phyloP scores from a whole-genome alignment of 2,329 filamentous ascomycete species.

The Acrocalymma vagum region DNA sequence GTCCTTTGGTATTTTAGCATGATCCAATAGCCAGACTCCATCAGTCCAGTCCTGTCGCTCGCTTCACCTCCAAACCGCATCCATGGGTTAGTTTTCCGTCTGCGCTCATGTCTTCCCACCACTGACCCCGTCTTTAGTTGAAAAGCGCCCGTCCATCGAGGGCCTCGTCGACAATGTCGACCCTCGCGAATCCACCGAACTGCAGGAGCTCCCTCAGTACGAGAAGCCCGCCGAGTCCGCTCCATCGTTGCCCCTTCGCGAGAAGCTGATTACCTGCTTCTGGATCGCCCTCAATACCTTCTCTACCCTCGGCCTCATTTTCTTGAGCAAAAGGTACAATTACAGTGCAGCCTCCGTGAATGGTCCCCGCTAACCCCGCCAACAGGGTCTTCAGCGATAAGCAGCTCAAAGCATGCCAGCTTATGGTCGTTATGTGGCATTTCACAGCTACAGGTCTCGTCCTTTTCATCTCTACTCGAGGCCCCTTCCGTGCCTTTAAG shows the following conservation, averaged over 20 bases:
- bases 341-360: not conserved
- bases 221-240: constrained; percentile 37
- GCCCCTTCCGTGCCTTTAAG: constrained; percentile 55
- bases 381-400: constrained; percentile 54
- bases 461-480: constrained; percentile 52
- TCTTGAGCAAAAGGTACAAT: constrained; percentile 55
- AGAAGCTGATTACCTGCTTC: constrained; percentile 47
- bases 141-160: constrained; percentile 48
- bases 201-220: constrained; percentile 44
- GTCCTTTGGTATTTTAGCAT: constrained; percentile 30
- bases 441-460: constrained; percentile 55
- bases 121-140: constrained; percentile 39
- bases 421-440: constrained; percentile 59
- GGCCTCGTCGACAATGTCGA: constrained; percentile 49
- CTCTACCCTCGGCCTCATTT: constrained; percentile 54
- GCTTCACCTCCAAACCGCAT: constrained; percentile 24
- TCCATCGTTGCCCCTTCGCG: constrained; percentile 39
- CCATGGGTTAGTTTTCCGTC: constrained; percentile 35
- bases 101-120: not conserved
- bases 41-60: constrained; percentile 27
- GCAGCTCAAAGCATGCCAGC: constrained; percentile 55
- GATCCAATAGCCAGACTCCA: constrained; percentile 30
- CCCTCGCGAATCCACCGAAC: constrained; percentile 42
- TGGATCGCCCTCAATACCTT: constrained; percentile 55
- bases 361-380: not conserved